These are phyloP conservation scores for Lachancea meyersii DNA, from an alignment of 805 yeast species.

Conservation along the genomic window DNA sequence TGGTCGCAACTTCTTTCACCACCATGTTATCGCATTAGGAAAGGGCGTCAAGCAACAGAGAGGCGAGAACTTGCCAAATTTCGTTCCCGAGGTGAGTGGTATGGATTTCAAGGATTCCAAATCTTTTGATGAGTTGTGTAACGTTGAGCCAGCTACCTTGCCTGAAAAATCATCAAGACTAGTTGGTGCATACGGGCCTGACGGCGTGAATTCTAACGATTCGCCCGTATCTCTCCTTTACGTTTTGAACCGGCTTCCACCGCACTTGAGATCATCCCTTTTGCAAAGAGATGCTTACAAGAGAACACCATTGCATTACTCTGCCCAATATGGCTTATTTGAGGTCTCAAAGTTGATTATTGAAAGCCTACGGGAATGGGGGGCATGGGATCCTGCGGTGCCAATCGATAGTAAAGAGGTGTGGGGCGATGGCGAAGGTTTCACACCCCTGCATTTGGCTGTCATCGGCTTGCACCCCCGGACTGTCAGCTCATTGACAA, in stretches of 20 bases:
- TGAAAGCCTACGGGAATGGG: constrained; percentile 52
- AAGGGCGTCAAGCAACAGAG: constrained; percentile 41
- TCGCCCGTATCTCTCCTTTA: constrained; percentile 54
- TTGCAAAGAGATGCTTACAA: constrained; percentile 66
- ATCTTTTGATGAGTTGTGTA: constrained; percentile 3
- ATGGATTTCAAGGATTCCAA: constrained; percentile 15
- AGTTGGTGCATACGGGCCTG: constrained; percentile 52
- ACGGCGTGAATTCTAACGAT: constrained; percentile 55
- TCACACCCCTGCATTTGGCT: constrained; percentile 79
- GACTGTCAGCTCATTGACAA: constrained; percentile 57
- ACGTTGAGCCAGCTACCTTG: constrained; percentile 43
- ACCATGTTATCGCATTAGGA: constrained; percentile 72
- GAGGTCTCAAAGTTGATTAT: constrained; percentile 55
- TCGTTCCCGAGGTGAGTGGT: neutral
- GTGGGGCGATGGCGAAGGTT: constrained; percentile 70
- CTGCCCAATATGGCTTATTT: constrained; percentile 78
- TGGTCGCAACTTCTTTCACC: constrained; percentile 80
- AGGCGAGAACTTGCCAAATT: too few relatives aligned
- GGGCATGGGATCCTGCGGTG: constrained; percentile 41
- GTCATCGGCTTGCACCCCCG: constrained; percentile 77
- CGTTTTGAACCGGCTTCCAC: constrained; percentile 51
- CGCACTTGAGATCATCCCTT: constrained; percentile 47
- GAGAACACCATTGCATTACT: constrained; percentile 85
- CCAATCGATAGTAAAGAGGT: constrained; percentile 49
- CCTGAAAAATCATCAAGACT: constrained; percentile 45